Evolutionary conservation across 192 early-diverging fungal genomes (phyloP).

Genomic region (Dissophora globulifera): DNA sequence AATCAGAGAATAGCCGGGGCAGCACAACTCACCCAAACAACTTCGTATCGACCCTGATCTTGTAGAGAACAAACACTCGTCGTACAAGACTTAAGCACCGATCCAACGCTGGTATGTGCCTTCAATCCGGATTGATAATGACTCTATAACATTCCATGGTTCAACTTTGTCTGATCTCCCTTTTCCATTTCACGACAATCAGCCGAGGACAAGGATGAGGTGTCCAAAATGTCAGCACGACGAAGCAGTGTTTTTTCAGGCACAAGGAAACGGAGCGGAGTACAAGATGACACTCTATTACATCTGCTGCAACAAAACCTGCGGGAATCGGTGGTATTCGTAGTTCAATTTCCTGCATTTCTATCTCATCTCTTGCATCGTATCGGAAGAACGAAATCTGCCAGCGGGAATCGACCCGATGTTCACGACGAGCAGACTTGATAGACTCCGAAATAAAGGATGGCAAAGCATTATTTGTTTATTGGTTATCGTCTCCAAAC

Average conservation of each 20-base stretch:
- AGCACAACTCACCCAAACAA: neutral
- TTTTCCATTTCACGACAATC: neutral
- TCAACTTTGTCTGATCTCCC: too few species aligned
- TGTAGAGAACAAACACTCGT: constrained; percentile 77
- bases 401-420: too few species aligned
- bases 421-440: too few species aligned
- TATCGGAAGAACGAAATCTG: too few species aligned
- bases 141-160: too few species aligned
- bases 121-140: too few species aligned
- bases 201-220: constrained; percentile 71
- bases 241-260: constrained; percentile 83
- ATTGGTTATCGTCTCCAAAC: too few species aligned
- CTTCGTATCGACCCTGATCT: too few species aligned
- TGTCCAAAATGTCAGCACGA: constrained; percentile 70
- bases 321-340: constrained; percentile 78
- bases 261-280: constrained; percentile 73
- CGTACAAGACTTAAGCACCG: constrained; percentile 75
- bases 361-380: too few species aligned
- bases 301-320: constrained; percentile 74
- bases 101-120: constrained; percentile 78
- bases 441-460: too few species aligned
- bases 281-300: constrained; percentile 85
- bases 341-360: neutral
- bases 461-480: too few species aligned
- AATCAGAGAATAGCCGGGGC: too few species aligned